These are phyloP conservation scores for Hypoxylon sp. DNA, from an alignment of 2,329 filamentous ascomycete species.

Conservation along the genomic window DNA sequence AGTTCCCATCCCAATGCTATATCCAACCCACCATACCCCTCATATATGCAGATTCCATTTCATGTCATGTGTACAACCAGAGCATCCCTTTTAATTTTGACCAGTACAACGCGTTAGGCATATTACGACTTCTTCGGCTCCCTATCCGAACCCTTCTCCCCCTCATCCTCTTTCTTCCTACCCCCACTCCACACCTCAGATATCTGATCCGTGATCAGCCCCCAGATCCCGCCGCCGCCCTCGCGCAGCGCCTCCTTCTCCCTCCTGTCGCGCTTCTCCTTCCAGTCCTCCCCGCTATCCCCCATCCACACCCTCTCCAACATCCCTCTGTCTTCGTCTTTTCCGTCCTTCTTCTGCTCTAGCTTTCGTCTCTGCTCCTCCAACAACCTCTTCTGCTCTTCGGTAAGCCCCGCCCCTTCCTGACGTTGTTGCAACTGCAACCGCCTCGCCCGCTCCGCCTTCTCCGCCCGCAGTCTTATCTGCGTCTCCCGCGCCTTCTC, in stretches of 20 bases:
- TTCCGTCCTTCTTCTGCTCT: conserved; percentile 37
- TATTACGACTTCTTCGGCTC: conserved; percentile 29
- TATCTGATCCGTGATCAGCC: conserved; percentile 68
- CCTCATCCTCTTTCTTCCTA: conserved; percentile 48
- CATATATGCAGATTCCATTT: conserved; percentile 29
- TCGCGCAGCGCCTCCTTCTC: conserved; percentile 66
- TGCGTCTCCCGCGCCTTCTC: conserved; percentile 65
- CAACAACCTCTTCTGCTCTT: conserved; percentile 21
- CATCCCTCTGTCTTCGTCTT: conserved; percentile 43
- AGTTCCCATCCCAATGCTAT: conserved; percentile 10
- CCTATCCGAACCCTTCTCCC: conserved; percentile 25
- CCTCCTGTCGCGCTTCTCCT: conserved; percentile 62
- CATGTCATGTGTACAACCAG: conserved; percentile 19
- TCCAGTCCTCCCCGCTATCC: conserved; percentile 66
- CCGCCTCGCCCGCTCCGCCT: conserved; percentile 53
- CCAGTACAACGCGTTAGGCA: background rate
- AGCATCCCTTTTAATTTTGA: background rate
- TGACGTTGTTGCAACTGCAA: conserved; percentile 45
- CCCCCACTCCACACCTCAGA: conserved; percentile 60
- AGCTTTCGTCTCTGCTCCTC: conserved; percentile 45
- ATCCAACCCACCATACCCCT: conserved; percentile 24
- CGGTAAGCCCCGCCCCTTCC: conserved; percentile 10
- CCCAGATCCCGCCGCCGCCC: conserved; percentile 65
- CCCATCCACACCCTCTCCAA: conserved; percentile 69
- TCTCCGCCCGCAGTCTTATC: conserved; percentile 61